Evolutionary conservation across 129 eudicot genomes (phyloP), one percentile per base, ranked within the genome.

Genomic region (Ambrosia artemisiifolia): DNA sequence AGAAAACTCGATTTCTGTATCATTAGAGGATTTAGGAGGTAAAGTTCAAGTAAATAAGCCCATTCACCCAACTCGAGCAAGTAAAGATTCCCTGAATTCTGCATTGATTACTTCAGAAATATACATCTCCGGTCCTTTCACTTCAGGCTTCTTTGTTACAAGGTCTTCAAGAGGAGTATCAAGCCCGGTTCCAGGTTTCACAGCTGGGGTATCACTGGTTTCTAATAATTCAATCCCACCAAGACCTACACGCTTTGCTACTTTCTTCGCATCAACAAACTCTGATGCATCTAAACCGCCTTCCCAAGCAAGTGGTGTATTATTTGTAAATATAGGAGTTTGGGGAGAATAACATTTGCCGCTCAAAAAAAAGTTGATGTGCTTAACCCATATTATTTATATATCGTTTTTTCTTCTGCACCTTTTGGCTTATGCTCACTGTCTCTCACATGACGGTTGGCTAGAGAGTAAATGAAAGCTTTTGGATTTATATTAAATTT

Each of bases 261-360:
- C 87, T 78, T 94, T 90, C 82, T 86, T 90, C 0, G 96, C 17
- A 35, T 85, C 98, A 13, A 94, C 93, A 83, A 82, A 94, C 81
- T 94, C 98, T 1, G 96, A 90, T 30, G 95, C 98, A 38, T 94
- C 96, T 81, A 94, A 83, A 51, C 98, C 98, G 30, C 96, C 98
- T 79, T 96, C 98, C 92, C 95, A 94, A 14, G 98, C 98, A 24
- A 24, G 28, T 24, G 1, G 28, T 24, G 28, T 24, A 24, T 24
- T 24, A 24, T 24, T 24, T 24, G 28, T 24, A 24, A 24, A 24
- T 24, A 24, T 24, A 24, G 28, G 28, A 24, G 28, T 24, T 24
- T 24, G 28, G 28, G 28, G 28, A 24, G 28, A 24, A 1, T 24
- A 24, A 24, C 28, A 24, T 24, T 24, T 24, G 0, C 28, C 1